phyloP scores from a whole-genome alignment of 768 basidiomycete species.

The Tylopilus balloui region DNA sequence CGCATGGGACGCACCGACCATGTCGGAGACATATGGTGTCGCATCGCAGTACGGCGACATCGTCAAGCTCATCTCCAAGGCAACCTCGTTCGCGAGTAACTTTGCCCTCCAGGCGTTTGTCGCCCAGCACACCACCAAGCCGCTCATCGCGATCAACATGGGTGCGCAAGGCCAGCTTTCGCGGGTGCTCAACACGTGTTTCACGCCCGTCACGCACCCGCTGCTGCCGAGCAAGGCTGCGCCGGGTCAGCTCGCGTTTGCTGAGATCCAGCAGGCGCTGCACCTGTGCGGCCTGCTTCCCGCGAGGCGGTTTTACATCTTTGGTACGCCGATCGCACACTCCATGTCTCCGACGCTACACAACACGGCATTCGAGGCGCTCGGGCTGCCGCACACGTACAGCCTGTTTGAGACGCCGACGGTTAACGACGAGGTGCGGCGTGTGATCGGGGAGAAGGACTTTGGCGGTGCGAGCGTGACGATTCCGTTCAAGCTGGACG shows the following conservation, averaged over 20 bases:
- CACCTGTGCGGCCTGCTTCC: slow-evolving; percentile 79
- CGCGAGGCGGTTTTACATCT: slow-evolving; percentile 71
- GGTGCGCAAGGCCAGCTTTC: slow-evolving; percentile 86
- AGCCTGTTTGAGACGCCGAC: slow-evolving; percentile 66
- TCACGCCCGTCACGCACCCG: slow-evolving; percentile 90
- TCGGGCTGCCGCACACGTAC: slow-evolving; percentile 85
- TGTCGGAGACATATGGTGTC: slow-evolving; percentile 64
- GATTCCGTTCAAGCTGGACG: slow-evolving; percentile 89
- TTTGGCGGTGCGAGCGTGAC: slow-evolving; percentile 98
- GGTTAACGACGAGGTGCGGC: slow-evolving; percentile 62
- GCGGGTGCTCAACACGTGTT: slow-evolving; percentile 75
- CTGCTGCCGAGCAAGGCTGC: slow-evolving; percentile 82
- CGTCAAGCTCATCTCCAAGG: slow-evolving; percentile 89
- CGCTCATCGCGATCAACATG: slow-evolving; percentile 94
- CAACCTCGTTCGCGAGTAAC: slow-evolving; percentile 71
- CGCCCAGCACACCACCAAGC: slow-evolving; percentile 55
- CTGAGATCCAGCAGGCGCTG: slow-evolving; percentile 78
- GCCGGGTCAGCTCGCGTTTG: slow-evolving; percentile 89
- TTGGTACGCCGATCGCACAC: slow-evolving; percentile 83
- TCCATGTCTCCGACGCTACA: slow-evolving; percentile 93
- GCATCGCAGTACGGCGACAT: slow-evolving; percentile 77
- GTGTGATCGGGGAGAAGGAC: slow-evolving; percentile 54
- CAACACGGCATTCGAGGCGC: slow-evolving; percentile 76
- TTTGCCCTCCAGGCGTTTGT: slow-evolving; percentile 73
- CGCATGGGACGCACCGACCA: slow-evolving; percentile 68